A percentile compares a stretch with the other conserved stretches of the same genome.
Conservation (phyloP, 1,284 basidiomycete genomes). For the Sporisorium graminicola region DNA sequence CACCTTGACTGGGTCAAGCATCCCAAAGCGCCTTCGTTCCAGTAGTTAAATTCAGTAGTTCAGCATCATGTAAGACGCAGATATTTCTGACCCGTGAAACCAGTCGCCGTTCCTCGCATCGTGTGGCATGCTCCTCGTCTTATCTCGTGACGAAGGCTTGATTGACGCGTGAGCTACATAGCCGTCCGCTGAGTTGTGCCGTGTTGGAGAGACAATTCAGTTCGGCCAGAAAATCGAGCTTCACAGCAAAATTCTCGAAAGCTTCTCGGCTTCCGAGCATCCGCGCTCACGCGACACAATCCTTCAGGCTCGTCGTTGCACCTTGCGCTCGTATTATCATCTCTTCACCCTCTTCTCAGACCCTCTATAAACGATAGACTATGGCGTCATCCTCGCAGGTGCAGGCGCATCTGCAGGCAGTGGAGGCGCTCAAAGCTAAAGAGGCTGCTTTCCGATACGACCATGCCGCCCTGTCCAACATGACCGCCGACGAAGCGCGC, state of each 20-base stretch:
- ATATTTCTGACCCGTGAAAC: background rate
- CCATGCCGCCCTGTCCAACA: conserved; percentile 26
- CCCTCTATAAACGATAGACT: conserved; percentile 1
- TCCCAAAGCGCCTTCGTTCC: conserved; percentile 37
- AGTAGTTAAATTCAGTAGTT: conserved; percentile 14
- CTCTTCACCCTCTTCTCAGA: background rate
- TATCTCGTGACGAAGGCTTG: no score
- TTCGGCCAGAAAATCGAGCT: conserved; percentile 27
- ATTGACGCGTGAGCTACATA: no score
- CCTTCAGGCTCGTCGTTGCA: background rate
- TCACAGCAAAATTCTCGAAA: background rate
- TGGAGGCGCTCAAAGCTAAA: conserved; percentile 27
- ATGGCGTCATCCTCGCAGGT: conserved; percentile 9
- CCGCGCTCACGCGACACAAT: conserved; percentile 12
- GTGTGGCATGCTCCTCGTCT: no score
- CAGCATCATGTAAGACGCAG: no score
- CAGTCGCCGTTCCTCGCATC: background rate
- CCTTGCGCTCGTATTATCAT: background rate
- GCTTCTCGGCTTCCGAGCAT: conserved; percentile 9
- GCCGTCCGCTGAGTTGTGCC: background rate
- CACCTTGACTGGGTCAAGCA: conserved; percentile 53
- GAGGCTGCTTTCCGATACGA: conserved; percentile 48
- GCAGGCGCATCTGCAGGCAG: conserved; percentile 16
- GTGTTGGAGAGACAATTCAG: background rate
- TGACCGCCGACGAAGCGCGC: conserved; percentile 23